Evolutionary conservation across 768 basidiomycete species (phyloP).

Genomic region (Mycena latifolia): DNA sequence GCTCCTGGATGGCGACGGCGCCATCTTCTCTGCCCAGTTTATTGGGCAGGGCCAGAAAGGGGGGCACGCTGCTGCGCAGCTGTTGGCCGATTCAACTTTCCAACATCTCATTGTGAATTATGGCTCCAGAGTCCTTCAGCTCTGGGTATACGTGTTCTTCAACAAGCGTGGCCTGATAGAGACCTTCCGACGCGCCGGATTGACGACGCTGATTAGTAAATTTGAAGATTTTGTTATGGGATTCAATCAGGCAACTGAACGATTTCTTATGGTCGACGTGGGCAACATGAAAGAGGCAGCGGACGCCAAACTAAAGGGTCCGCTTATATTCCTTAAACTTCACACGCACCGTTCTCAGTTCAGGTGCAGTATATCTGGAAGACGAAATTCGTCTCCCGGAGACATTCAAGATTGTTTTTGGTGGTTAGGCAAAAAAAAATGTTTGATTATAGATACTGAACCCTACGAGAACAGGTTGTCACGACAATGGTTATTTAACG

Average conservation of each 20-base stretch:
- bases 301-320: slow-evolving; percentile 83
- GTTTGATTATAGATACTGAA: slow-evolving; percentile 12
- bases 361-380: slow-evolving; percentile 62
- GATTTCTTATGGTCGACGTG: slow-evolving; percentile 79
- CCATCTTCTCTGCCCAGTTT: slow-evolving; percentile 68
- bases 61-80: slow-evolving; percentile 68
- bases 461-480: slow-evolving; percentile 64
- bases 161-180: slow-evolving; percentile 74
- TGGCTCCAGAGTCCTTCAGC: slow-evolving; percentile 59
- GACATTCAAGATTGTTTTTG: slow-evolving; percentile 75
- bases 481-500: slow-evolving; percentile 82
- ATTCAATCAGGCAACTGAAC: slow-evolving; percentile 77
- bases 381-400: slow-evolving; percentile 74
- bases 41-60: slow-evolving; percentile 69
- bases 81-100: slow-evolving; percentile 55
- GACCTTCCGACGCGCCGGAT: slow-evolving; percentile 58
- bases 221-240: slow-evolving; percentile 79
- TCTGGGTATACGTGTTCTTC: slow-evolving; percentile 75
- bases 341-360: slow-evolving; percentile 6
- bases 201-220: slow-evolving; percentile 50
- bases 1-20: slow-evolving; percentile 76
- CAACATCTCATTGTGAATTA: slow-evolving; percentile 49
- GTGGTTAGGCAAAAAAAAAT: slow-evolving; percentile 51
- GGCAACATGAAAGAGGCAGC: slow-evolving; percentile 81
- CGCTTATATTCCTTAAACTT: slow-evolving; percentile 32